Evolutionary conservation across 768 basidiomycete genomes (phyloP).

Genomic region (Gelatoporia subvermispora): DNA sequence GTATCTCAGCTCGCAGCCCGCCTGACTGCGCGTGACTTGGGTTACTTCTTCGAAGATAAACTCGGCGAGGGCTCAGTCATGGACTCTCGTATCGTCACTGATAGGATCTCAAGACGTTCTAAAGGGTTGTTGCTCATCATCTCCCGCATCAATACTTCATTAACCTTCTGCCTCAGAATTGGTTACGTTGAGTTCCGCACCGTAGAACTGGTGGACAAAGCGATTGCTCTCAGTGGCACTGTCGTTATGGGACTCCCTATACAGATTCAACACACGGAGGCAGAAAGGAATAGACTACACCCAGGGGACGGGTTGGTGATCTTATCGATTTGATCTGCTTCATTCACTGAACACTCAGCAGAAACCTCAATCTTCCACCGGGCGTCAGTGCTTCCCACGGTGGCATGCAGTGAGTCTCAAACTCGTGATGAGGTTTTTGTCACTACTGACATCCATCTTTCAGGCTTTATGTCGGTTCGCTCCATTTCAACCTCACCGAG

Average conservation of each 20-base stretch:
- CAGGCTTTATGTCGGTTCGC: slow-evolving; percentile 93
- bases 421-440: slow-evolving; percentile 17
- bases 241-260: slow-evolving; percentile 98
- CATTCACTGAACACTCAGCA: slow-evolving; percentile 21
- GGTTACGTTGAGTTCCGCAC: slow-evolving; percentile 96
- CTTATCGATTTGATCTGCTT: slow-evolving; percentile 5
- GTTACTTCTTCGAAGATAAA: slow-evolving; percentile 98
- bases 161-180: slow-evolving; percentile 50
- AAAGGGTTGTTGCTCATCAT: slow-evolving; percentile 62
- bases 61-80: slow-evolving; percentile 90
- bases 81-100: slow-evolving; percentile 95
- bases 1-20: slow-evolving; percentile 97
- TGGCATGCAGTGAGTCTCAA: slow-evolving; percentile 72
- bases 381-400: slow-evolving; percentile 75
- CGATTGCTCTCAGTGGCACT: slow-evolving; percentile 85
- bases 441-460: slow-evolving; percentile 7
- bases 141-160: not conserved
- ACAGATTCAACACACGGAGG: slow-evolving; percentile 94
- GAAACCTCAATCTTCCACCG: slow-evolving; percentile 78
- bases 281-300: slow-evolving; percentile 88
- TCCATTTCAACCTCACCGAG: slow-evolving; percentile 96
- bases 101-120: slow-evolving; percentile 90
- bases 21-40: slow-evolving; percentile 94
- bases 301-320: slow-evolving; percentile 76
- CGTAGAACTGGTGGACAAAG: slow-evolving; percentile 88